Evolutionary conservation across 768 basidiomycete species (phyloP), one percentile per base, ranked within the genome.

Genomic region (Macrolepiota albuminosa): DNA sequence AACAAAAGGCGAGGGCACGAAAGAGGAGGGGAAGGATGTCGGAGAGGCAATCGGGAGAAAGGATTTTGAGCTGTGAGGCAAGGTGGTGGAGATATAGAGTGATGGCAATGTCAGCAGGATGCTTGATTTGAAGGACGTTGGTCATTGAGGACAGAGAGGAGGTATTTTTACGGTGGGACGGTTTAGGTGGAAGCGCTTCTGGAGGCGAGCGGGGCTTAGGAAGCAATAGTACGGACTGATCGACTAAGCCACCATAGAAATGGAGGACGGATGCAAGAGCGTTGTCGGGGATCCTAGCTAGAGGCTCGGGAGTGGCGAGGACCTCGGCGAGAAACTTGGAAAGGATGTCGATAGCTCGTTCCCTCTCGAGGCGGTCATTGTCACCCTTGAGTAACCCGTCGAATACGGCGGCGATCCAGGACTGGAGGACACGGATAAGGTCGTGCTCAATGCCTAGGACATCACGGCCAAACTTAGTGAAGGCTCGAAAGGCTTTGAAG

Each of bases 21-120:
- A 91, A 88, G n/a, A 93, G 81, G 37, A 88, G 75, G 0, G 88
- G 86, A n/a, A 91, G 75, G 55, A 91, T 84, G 39, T 72, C 65
- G 13, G 73, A 68, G 39, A 91, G 79, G 65, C 81, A 78, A 11
- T 71, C 71, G 7, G 85, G 80, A 6, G 85, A 76, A 16, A 91
- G 75, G 16, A 77, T 78, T 67, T 86, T 86, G 49, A 85, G 72
- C 60, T 87, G 84, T 1, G 81, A 76, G n/a, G 75, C 72, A 11
- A 91, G 79, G 68, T 89, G 84, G 61, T 76, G 76, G 18, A 91
- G 77, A 68, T 88, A 91, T 47, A 89, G 75, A 10, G 77, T 70
- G 42, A 84, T 79, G 26, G 85, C 84, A 46, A 88, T 73, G 62
- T 90, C 87, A n/a, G 82, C 79, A 1, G 87, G 84, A 64, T 78